phyloP scores from a whole-genome alignment of 768 basidiomycete species.

The Mycena indigotica region DNA sequence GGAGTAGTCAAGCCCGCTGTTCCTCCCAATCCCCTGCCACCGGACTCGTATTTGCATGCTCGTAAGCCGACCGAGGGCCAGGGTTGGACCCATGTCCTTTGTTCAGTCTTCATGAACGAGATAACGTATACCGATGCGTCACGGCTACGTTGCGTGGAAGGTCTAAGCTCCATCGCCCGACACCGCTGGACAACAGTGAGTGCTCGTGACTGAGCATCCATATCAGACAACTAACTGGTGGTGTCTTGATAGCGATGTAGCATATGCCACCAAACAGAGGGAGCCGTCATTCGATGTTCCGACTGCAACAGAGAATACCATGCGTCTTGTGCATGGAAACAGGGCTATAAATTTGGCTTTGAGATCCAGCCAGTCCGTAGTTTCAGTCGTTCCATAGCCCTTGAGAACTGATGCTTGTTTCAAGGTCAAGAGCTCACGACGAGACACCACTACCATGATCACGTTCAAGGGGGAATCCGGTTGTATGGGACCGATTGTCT shows the following conservation, averaged over 20 bases:
- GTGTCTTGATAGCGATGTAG: constrained; percentile 60
- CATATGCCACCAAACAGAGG: constrained; percentile 70
- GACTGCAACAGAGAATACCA: constrained; percentile 86
- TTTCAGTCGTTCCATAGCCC: background rate
- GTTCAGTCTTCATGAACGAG: constrained; percentile 86
- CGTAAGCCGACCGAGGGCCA: constrained; percentile 92
- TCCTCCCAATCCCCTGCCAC: constrained; percentile 38
- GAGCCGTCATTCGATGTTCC: constrained; percentile 81
- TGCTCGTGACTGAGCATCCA: constrained; percentile 23
- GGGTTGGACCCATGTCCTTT: constrained; percentile 90
- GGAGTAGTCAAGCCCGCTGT: constrained; percentile 51
- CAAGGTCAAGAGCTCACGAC: constrained; percentile 76
- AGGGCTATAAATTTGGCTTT: constrained; percentile 86
- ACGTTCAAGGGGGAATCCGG: constrained; percentile 81
- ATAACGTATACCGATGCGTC: constrained; percentile 77
- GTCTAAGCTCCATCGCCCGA: constrained; percentile 70
- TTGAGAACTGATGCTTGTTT: background rate
- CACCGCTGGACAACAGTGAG: constrained; percentile 76
- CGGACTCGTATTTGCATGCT: constrained; percentile 70
- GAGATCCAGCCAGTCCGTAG: constrained; percentile 78
- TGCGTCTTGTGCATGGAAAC: constrained; percentile 86
- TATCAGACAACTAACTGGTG: background rate
- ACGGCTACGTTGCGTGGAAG: constrained; percentile 80
- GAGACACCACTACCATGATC: constrained; percentile 64
- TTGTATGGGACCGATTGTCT: constrained; percentile 74